Evolutionary conservation across 192 early-diverging fungal species (phyloP).

Genomic region (Chytriomyces hyalinus): DNA sequence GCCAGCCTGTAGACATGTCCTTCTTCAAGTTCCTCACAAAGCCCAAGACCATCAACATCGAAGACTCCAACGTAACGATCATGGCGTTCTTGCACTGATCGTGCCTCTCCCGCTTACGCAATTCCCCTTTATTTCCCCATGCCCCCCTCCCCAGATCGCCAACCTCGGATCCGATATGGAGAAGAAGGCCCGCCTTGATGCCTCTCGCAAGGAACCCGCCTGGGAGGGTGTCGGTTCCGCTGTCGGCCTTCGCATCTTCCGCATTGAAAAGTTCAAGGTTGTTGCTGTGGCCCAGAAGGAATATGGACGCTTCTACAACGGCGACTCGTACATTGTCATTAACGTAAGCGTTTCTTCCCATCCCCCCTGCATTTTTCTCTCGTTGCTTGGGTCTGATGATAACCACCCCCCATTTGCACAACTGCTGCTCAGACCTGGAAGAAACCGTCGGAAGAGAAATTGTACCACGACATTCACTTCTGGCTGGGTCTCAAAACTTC

Average conservation of each 20-base stretch:
- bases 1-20: no score
- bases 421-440: slow-evolving; percentile 58
- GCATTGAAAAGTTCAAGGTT: slow-evolving; percentile 79
- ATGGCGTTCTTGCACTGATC: background rate
- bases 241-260: slow-evolving; percentile 74
- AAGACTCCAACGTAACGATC: slow-evolving; percentile 33
- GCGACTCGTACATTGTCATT: slow-evolving; percentile 71
- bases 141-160: slow-evolving; percentile 46
- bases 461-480: slow-evolving; percentile 83
- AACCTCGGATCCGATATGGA: slow-evolving; percentile 64
- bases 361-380: no score
- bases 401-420: background rate
- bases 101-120: background rate
- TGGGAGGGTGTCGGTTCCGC: slow-evolving; percentile 61
- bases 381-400: background rate
- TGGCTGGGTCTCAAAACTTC: slow-evolving; percentile 79
- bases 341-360: slow-evolving; percentile 53
- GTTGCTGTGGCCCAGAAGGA: slow-evolving; percentile 64
- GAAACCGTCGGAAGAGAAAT: slow-evolving; percentile 59
- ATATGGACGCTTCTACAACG: slow-evolving; percentile 73
- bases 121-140: no score
- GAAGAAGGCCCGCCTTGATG: slow-evolving; percentile 63
- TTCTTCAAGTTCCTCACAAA: slow-evolving; percentile 30
- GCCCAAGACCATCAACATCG: slow-evolving; percentile 25
- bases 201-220: slow-evolving; percentile 61